phyloP scores from a whole-genome alignment of 2,329 filamentous ascomycete genomes.

The Conoideocrella luteorostrata region DNA sequence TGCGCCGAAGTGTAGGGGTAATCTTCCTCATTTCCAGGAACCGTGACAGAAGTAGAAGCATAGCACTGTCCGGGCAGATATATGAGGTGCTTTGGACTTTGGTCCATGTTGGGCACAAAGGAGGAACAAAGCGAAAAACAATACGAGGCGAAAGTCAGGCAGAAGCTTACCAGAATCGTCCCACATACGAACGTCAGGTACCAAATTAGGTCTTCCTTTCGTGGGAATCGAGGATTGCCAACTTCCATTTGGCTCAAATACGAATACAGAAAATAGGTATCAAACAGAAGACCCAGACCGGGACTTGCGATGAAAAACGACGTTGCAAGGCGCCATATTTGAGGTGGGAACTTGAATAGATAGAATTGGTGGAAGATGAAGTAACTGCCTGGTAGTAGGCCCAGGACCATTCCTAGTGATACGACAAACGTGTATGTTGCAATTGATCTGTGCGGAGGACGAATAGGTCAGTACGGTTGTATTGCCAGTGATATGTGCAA shows the following conservation, averaged over 20 bases:
- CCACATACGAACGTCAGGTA: conserved; percentile 69
- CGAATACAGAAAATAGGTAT: conserved; percentile 70
- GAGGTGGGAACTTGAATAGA: conserved; percentile 45
- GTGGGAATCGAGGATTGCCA: conserved; percentile 62
- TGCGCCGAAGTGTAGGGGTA: conserved; percentile 57
- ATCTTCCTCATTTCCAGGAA: conserved; percentile 83
- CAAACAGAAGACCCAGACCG: conserved; percentile 52
- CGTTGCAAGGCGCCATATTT: conserved; percentile 37
- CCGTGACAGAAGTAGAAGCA: conserved; percentile 65
- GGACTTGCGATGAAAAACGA: conserved; percentile 35
- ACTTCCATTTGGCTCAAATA: conserved; percentile 71
- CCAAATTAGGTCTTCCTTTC: conserved; percentile 72
- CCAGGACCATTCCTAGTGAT: conserved; percentile 53
- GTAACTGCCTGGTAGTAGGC: conserved; percentile 42
- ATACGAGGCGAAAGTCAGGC: conserved; percentile 17
- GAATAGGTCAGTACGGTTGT: conserved; percentile 18
- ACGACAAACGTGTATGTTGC: conserved; percentile 55
- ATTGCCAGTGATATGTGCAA: too few relatives aligned
- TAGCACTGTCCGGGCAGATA: conserved; percentile 74
- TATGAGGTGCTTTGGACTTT: conserved; percentile 35
- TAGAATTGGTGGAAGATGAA: conserved; percentile 46
- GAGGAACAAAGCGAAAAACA: conserved; percentile 13
- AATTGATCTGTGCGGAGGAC: conserved; percentile 51
- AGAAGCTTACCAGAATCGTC: conserved; percentile 68
- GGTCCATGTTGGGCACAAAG: conserved; percentile 8